Evolutionary conservation across 139 green algal genomes (phyloP).

Genomic region (Chlorella sp.): DNA sequence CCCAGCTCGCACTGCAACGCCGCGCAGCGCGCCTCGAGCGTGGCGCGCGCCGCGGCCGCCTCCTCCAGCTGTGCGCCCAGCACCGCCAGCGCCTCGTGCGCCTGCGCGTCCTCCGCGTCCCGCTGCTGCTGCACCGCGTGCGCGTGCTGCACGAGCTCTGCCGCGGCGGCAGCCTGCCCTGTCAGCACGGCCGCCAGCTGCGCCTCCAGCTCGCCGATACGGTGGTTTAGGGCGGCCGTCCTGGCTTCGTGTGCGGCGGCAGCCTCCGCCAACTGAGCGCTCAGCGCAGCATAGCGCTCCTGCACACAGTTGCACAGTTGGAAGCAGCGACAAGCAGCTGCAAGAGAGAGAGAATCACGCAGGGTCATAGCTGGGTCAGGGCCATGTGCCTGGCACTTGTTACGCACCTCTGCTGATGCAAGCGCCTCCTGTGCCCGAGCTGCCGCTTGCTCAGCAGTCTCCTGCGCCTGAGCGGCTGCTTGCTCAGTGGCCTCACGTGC

Average conservation of each 20-base stretch:
- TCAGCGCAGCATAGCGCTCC: background rate
- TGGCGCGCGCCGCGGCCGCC: background rate
- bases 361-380: too few relatives aligned
- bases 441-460: too few relatives aligned
- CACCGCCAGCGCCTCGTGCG: too few relatives aligned
- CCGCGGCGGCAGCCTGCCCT: background rate
- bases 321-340: too few relatives aligned
- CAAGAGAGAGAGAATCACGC: too few relatives aligned
- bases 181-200: slow-evolving; percentile 10
- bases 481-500: too few relatives aligned
- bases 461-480: too few relatives aligned
- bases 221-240: too few relatives aligned
- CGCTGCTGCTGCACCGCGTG: background rate
- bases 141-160: background rate
- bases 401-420: too few relatives aligned
- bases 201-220: background rate
- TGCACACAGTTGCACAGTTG: too few relatives aligned
- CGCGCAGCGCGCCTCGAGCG: background rate
- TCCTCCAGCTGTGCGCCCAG: background rate
- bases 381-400: too few relatives aligned
- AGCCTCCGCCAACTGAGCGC: background rate
- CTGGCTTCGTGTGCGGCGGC: background rate
- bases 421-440: too few relatives aligned
- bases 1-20: background rate
- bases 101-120: background rate